Conservation (phyloP, 2,329 filamentous ascomycete genomes). For the Lasiodiplodia gonubiensis region DNA sequence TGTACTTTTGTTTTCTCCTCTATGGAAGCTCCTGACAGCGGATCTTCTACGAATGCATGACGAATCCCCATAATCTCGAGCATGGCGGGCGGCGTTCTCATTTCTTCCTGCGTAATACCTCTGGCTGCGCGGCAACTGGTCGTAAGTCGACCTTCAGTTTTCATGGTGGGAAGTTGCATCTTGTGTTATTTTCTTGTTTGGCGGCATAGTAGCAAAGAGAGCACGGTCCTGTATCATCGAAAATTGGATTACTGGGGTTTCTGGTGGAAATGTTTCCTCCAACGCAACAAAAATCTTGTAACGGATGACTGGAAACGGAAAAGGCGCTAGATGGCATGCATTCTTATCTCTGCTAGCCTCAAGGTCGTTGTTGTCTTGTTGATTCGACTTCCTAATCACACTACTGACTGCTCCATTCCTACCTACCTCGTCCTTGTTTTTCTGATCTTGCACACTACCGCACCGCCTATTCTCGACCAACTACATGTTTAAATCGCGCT, state of each 20-base stretch:
- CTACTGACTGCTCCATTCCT: too few relatives aligned
- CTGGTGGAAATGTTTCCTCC: neutral
- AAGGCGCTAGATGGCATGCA: neutral
- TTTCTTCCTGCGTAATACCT: neutral
- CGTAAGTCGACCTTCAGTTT: neutral
- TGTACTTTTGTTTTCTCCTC: neutral
- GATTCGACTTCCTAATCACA: neutral
- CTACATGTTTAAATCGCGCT: too few relatives aligned
- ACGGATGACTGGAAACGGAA: neutral
- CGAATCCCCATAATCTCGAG: conserved; percentile 14
- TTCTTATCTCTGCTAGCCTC: neutral
- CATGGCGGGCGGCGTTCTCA: conserved; percentile 24
- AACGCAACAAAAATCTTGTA: neutral
- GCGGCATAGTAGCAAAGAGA: neutral
- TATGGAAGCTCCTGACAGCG: conserved; percentile 3
- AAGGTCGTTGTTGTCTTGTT: neutral
- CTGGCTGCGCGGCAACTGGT: neutral
- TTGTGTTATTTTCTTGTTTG: neutral
- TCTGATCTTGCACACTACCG: too few relatives aligned
- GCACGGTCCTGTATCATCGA: neutral
- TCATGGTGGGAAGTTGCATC: neutral
- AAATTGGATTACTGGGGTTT: neutral
- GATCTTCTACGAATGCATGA: conserved; percentile 19
- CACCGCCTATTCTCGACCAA: too few relatives aligned
- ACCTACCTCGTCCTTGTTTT: too few relatives aligned